These are phyloP conservation scores for Hymenoscyphus salicellus DNA, from an alignment of 2,329 filamentous ascomycete genomes.

Conservation along the genomic window DNA sequence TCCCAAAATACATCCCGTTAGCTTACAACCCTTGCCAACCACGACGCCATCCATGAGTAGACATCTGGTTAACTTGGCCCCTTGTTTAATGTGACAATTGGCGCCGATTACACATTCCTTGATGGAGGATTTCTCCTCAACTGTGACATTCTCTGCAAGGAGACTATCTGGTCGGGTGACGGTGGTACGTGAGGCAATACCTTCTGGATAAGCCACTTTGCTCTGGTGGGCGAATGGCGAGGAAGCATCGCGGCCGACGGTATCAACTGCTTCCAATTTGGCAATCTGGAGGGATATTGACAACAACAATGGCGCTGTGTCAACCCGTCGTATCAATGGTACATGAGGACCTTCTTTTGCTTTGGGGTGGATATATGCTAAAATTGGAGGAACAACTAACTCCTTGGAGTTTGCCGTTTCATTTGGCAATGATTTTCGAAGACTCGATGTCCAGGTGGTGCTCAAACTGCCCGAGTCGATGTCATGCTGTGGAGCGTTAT, in stretches of 20 bases:
- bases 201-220: constrained; percentile 81
- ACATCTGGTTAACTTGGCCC: constrained; percentile 83
- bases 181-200: constrained; percentile 75
- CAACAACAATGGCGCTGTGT: constrained; percentile 79
- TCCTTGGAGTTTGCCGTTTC: constrained; percentile 19
- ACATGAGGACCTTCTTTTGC: constrained; percentile 39
- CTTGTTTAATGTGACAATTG: constrained; percentile 79
- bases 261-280: constrained; percentile 71
- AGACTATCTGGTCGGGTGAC: constrained; percentile 80
- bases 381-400: constrained; percentile 62
- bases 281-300: constrained; percentile 81
- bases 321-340: constrained; percentile 79
- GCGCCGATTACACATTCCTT: constrained; percentile 88
- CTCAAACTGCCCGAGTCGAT: constrained; percentile 33
- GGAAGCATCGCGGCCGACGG: constrained; percentile 52
- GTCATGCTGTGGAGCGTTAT: constrained; percentile 30
- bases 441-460: constrained; percentile 34
- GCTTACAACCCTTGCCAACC: constrained; percentile 76
- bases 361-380: constrained; percentile 75
- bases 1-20: constrained; percentile 85
- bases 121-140: constrained; percentile 86
- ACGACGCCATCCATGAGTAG: constrained; percentile 89
- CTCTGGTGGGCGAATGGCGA: constrained; percentile 74
- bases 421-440: constrained; percentile 7
- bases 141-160: constrained; percentile 81